Conservation (phyloP, 2,329 filamentous ascomycete species). For the Triangularia verruculosa region DNA sequence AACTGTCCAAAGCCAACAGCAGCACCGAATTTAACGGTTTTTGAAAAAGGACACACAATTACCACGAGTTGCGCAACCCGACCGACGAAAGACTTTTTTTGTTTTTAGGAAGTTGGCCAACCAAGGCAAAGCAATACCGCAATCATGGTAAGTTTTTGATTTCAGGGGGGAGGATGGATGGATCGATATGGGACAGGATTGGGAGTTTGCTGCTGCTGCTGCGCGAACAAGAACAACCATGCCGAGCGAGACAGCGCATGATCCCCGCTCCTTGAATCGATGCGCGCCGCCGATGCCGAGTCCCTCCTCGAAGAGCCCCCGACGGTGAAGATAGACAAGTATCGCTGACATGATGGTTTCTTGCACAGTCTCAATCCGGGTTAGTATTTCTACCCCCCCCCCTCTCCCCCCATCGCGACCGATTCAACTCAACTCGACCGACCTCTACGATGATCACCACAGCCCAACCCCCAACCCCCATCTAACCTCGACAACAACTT, state of each 20-base stretch:
- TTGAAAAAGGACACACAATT: too few relatives aligned
- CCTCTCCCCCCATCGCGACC: too few relatives aligned
- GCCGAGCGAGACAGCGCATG: too few relatives aligned
- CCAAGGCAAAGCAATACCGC: not conserved
- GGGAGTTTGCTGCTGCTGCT: not conserved
- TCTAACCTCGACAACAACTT: not conserved
- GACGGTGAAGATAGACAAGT: not conserved
- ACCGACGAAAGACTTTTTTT: not conserved
- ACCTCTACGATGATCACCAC: not conserved
- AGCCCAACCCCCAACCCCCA: not conserved
- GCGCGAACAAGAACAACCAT: too few relatives aligned
- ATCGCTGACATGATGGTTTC: slow-evolving; percentile 22
- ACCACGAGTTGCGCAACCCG: too few relatives aligned
- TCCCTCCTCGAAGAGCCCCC: not conserved
- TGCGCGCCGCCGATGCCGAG: not conserved
- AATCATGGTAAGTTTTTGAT: slow-evolving; percentile 4
- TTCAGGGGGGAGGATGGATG: not conserved
- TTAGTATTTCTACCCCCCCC: slow-evolving; percentile 41
- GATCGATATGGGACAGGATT: too few relatives aligned
- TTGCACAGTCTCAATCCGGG: slow-evolving; percentile 60
- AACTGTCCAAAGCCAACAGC: not conserved
- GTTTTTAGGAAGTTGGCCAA: not conserved
- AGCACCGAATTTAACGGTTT: too few relatives aligned
- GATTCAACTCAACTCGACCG: too few relatives aligned
- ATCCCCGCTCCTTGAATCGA: not conserved